Evolutionary conservation across 2,329 filamentous ascomycete species (phyloP), one percentile per base, ranked within the genome.

Genomic region (Phialophora verrucosa): DNA sequence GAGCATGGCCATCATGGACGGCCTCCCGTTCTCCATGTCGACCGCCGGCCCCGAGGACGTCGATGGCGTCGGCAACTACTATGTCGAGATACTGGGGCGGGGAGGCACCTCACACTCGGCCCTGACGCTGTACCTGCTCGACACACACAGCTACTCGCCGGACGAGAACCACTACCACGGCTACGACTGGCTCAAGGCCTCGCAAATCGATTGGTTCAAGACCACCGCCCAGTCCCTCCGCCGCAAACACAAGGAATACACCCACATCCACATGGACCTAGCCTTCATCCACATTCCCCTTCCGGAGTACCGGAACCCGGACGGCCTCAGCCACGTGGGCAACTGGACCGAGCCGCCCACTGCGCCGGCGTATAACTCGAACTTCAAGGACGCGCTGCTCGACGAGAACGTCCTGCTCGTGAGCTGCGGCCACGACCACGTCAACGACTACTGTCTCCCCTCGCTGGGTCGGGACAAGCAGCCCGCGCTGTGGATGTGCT

Each of bases 231-330:
- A 89, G 64, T 81, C 87, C 12, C 80, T 97, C 55, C 92, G 92
- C 79, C 88, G 89, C 74, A 87, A 87, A 67, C 93, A 97, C 76
- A 85, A 86, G 68, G 88, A 92, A 73, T 99, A 97, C 78, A 92
- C 91, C 0, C 91, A 95, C 75, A 90, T 93, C 59, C 95, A 98
- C 76, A 91, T 99, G 86, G 91, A 99, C 75, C 87, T 98, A 77
- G 92, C 95, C 0, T 99, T 99, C 76, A 96, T 99, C 69, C 95
- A 99, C 76, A 99, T 99, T 63, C 95, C 95, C 0, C 82, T 99
- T 2, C 93, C 95, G 0, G 95, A 99, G 77, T 97, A 97, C 75
- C 83, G 85, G 47, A 85, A 89, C 58, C 76, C 80, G 0, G 82
- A 85, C 2, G 86, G 90, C 38, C 81, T 81, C 2, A 81, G 83